Percentiles rank a stretch among this genome's conserved stretches.
phyloP scores from a whole-genome alignment of 2,329 filamentous ascomycete species.

The Venturia carpophila region DNA sequence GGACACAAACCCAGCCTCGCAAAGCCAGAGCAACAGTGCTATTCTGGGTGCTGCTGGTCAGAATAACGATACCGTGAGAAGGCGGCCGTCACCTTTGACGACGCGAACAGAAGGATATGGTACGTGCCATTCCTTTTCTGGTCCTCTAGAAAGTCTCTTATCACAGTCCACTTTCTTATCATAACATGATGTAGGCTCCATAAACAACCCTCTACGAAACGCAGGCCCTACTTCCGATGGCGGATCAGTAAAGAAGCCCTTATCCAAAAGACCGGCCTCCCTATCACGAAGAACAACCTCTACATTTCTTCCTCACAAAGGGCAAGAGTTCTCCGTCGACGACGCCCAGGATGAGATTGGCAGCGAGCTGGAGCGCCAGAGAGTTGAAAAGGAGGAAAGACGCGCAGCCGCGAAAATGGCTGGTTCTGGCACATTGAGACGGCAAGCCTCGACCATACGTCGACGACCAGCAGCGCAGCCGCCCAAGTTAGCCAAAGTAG shows the following conservation, averaged over 20 bases:
- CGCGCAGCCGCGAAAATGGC: conserved; percentile 24
- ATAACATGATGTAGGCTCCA: conserved; percentile 3
- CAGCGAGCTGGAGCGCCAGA: conserved; percentile 50
- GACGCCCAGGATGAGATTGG: conserved; percentile 78
- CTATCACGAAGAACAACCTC: conserved; percentile 61
- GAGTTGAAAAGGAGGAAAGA: conserved; percentile 25
- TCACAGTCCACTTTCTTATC: background rate
- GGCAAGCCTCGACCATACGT: conserved; percentile 45
- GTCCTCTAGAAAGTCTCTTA: background rate
- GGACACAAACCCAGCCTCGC: background rate
- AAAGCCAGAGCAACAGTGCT: conserved; percentile 17
- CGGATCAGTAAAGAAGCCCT: background rate
- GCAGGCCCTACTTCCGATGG: background rate
- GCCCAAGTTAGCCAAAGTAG: conserved; percentile 42
- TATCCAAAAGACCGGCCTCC: conserved; percentile 13
- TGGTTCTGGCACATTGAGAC: conserved; percentile 37
- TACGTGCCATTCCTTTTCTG: conserved; percentile 10
- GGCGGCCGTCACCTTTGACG: background rate
- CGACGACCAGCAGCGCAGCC: conserved; percentile 40
- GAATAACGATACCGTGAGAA: conserved; percentile 16
- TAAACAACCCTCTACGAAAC: conserved; percentile 5
- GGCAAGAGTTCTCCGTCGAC: conserved; percentile 83
- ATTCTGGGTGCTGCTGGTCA: conserved; percentile 14
- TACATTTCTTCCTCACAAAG: conserved; percentile 65
- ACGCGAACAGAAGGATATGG: conserved; percentile 18